These are phyloP conservation scores for Diaporthe helianthi DNA, from an alignment of 2,329 filamentous ascomycete genomes.

Conservation along the genomic window DNA sequence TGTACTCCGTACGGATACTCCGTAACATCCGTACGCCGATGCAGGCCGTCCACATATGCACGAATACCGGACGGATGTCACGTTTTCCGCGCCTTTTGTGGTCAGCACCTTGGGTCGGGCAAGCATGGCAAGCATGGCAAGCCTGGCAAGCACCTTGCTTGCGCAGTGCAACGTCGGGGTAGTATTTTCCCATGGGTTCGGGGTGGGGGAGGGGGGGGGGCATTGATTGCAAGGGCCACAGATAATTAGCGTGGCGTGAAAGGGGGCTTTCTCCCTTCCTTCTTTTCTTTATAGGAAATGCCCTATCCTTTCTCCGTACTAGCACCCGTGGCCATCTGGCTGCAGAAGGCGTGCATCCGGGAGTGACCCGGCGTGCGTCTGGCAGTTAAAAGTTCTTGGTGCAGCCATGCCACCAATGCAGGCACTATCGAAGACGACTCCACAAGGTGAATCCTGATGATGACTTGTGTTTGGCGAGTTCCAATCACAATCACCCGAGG, in stretches of 20 bases:
- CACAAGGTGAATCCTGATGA: background rate
- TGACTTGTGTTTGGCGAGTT: slow-evolving; percentile 6
- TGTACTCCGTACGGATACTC: too few species aligned
- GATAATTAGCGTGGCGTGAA: background rate
- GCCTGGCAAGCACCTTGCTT: background rate
- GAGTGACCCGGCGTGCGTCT: slow-evolving; percentile 7
- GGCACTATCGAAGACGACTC: background rate
- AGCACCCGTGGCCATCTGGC: background rate
- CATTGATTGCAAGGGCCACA: background rate
- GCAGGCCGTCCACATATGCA: background rate
- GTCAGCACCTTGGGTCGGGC: too few species aligned
- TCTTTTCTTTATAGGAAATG: too few species aligned
- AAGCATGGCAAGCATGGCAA: too few species aligned
- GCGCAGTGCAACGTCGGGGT: slow-evolving; percentile 12
- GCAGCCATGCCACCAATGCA: background rate
- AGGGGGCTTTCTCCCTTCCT: too few species aligned
- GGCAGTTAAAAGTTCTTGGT: slow-evolving; percentile 8
- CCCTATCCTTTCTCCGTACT: too few species aligned
- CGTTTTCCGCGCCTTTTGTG: background rate
- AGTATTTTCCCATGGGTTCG: background rate
- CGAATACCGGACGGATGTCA: too few species aligned
- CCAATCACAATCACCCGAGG: slow-evolving; percentile 5
- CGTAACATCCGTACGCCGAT: background rate
- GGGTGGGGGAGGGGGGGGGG: too few species aligned
- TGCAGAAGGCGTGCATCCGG: slow-evolving; percentile 14